These are phyloP conservation scores for Starmerella khaoyaiensis DNA, from an alignment of 805 yeast species.

Conservation along the genomic window DNA sequence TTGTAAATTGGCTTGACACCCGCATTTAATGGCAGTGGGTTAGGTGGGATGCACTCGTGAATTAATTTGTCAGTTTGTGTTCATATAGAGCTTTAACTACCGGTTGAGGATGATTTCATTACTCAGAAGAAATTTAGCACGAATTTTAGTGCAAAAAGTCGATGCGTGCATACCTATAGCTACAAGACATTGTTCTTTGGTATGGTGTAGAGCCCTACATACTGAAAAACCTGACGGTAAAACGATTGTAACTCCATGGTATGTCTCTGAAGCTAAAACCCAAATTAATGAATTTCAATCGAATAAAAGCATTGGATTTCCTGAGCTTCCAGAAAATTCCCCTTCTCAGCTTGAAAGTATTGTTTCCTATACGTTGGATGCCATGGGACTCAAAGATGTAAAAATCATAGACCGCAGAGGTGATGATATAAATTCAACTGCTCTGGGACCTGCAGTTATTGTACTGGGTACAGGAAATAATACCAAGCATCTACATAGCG, in stretches of 20 bases:
- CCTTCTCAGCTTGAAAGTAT: conserved; percentile 42
- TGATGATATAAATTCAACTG: conserved; percentile 21
- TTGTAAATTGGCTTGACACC: no score
- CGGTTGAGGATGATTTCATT: no score
- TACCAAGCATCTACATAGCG: conserved; percentile 59
- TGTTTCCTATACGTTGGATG: conserved; percentile 37
- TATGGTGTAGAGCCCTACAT: no score
- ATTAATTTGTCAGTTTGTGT: no score
- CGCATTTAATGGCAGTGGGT: no score
- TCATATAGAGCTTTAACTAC: no score
- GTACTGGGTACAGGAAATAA: conserved; percentile 67
- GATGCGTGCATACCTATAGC: no score
- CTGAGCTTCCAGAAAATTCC: conserved; percentile 45
- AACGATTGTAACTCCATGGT: conserved; percentile 65
- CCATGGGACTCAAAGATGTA: conserved; percentile 55
- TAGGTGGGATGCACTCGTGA: no score
- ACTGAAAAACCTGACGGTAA: no score
- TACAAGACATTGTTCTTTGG: no score
- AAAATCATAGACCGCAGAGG: conserved; percentile 48
- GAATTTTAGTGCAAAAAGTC: no score
- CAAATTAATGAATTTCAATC: conserved; percentile 18
- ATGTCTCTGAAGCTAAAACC: conserved; percentile 31
- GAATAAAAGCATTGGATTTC: conserved; percentile 28
- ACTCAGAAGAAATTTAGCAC: no score
- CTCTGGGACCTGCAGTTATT: conserved; percentile 36